Percentiles rank a stretch among this genome's conserved stretches.
These are phyloP conservation scores for Pulveroboletus sp. DNA, from an alignment of 768 basidiomycete species.

Conservation along the genomic window DNA sequence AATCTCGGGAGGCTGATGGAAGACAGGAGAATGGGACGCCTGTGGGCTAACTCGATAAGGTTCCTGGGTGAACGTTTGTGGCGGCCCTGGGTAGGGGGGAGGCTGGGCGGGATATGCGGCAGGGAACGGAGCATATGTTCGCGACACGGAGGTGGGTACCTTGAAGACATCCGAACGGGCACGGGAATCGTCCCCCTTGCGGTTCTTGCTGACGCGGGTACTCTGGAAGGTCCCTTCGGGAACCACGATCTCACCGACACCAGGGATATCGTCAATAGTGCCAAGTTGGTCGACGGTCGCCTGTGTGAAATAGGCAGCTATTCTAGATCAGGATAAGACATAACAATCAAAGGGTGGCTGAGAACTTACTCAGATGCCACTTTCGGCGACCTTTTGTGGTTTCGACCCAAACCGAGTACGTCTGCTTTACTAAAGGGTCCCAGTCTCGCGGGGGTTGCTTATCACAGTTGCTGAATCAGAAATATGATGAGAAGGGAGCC, in stretches of 20 bases:
- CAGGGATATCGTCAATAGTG: constrained; percentile 63
- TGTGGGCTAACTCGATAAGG: constrained; percentile 20
- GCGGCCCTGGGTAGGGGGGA: constrained; percentile 19
- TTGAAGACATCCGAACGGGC: constrained; percentile 30
- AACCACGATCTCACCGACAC: constrained; percentile 55
- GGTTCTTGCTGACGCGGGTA: constrained; percentile 52
- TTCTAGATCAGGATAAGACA: constrained; percentile 19
- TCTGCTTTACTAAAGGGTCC: constrained; percentile 76
- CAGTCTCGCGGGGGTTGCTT: constrained; percentile 54
- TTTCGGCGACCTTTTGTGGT: constrained; percentile 63
- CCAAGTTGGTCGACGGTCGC: constrained; percentile 64
- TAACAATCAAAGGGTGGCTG: not conserved
- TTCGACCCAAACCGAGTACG: constrained; percentile 75
- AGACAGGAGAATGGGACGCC: constrained; percentile 18
- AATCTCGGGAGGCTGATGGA: constrained; percentile 20
- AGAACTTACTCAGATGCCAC: constrained; percentile 73
- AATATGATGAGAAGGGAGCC: constrained; percentile 4
- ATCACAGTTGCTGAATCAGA: constrained; percentile 33
- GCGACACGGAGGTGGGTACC: constrained; percentile 29
- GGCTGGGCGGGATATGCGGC: constrained; percentile 28
- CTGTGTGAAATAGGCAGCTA: constrained; percentile 83
- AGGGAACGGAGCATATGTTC: constrained; percentile 42
- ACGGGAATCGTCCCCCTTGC: constrained; percentile 39
- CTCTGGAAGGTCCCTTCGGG: constrained; percentile 67
- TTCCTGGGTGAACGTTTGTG: constrained; percentile 22